Percentiles rank a stretch among this genome's conserved stretches.
Evolutionary conservation across 1,284 basidiomycete species (phyloP).

Genomic region (Fomitopsis betulina): DNA sequence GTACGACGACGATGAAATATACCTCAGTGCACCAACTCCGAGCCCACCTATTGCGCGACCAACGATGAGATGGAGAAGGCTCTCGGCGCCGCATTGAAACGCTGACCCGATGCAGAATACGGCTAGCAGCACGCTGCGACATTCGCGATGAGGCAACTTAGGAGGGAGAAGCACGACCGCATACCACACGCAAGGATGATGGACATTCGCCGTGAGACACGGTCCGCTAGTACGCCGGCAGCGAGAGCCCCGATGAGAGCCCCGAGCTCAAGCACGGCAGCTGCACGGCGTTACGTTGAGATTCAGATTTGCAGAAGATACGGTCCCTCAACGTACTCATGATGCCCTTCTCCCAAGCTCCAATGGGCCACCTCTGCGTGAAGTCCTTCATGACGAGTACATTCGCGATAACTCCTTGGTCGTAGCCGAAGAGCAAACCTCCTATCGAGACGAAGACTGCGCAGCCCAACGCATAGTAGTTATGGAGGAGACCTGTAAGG

Average conservation of each 20-base stretch:
- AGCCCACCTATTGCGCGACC: conserved; percentile 73
- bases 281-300: conserved; percentile 29
- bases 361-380: conserved; percentile 56
- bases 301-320: background rate
- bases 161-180: conserved; percentile 18
- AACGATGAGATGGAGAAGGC: conserved; percentile 51
- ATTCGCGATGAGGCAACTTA: background rate
- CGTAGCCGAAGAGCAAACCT: conserved; percentile 70
- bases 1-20: background rate
- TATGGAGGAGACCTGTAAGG: conserved; percentile 55
- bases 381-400: conserved; percentile 82
- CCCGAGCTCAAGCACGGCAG: conserved; percentile 74
- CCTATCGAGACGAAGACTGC: conserved; percentile 74
- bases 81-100: conserved; percentile 60
- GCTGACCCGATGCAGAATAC: conserved; percentile 69
- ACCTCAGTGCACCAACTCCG: conserved; percentile 78
- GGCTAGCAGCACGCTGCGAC: conserved; percentile 32
- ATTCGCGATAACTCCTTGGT: conserved; percentile 61
- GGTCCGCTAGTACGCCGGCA: conserved; percentile 65
- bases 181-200: conserved; percentile 65
- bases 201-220: conserved; percentile 58
- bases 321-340: conserved; percentile 53
- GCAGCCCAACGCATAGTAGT: conserved; percentile 57
- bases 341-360: conserved; percentile 65
- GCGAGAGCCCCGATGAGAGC: conserved; percentile 66